Percentiles rank a stretch among this genome's conserved stretches.
Evolutionary conservation across 164 flowering plant species (phyloP).

Genomic region (Tetracentron sinense): DNA sequence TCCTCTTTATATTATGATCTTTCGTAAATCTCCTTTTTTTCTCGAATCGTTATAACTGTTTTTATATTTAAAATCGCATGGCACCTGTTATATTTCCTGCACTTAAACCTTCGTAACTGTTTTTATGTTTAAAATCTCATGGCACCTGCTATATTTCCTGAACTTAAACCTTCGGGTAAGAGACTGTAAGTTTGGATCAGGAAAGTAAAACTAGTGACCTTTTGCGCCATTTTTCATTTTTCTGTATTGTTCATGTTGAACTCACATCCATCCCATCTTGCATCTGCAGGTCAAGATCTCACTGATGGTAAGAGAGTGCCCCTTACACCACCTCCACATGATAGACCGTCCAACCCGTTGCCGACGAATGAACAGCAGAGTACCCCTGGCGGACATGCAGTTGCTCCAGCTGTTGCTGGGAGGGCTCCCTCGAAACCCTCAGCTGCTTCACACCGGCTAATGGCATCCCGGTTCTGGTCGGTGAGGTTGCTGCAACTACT

Average conservation of each 20-base stretch:
- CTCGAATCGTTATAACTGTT: too few relatives aligned
- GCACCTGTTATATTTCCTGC: too few relatives aligned
- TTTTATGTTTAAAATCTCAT: too few relatives aligned
- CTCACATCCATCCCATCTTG: neutral
- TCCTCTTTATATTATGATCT: too few relatives aligned
- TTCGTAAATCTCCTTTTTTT: too few relatives aligned
- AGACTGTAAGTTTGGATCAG: too few relatives aligned
- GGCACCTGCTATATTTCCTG: too few relatives aligned
- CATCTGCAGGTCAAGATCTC: conserved; percentile 55
- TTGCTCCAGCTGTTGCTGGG: conserved; percentile 80
- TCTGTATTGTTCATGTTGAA: neutral
- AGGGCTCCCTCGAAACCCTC: conserved; percentile 60
- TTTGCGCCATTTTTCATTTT: too few relatives aligned
- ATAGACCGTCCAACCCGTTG: conserved; percentile 49
- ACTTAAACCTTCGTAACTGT: too few relatives aligned
- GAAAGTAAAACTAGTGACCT: too few relatives aligned
- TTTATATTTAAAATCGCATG: too few relatives aligned
- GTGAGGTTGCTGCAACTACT: conserved; percentile 21
- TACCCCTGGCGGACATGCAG: conserved; percentile 45
- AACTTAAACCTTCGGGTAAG: too few relatives aligned
- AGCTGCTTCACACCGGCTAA: conserved; percentile 25
- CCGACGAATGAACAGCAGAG: conserved; percentile 82
- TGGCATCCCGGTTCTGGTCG: conserved; percentile 11
- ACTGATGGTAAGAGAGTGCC: conserved; percentile 21
- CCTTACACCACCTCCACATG: conserved; percentile 35